Evolutionary conservation across 148 eudicot species (phyloP).

Genomic region (Rhododendron ovatum): DNA sequence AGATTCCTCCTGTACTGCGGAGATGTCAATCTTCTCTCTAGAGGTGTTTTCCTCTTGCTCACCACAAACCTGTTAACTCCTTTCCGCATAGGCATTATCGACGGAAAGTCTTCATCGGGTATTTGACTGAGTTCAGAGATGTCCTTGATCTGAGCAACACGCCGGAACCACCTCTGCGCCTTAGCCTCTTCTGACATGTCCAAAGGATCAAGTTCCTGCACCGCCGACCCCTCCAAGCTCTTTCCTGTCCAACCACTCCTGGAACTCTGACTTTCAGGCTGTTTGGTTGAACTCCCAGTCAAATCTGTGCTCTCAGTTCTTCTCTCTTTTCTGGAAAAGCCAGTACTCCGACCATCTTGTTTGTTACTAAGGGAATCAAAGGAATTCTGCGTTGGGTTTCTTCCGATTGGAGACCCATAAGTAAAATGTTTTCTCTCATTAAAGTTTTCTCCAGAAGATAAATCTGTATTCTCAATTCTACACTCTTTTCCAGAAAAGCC

Average conservation of each 20-base stretch:
- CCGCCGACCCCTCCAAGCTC: conserved; percentile 96
- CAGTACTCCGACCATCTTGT: conserved; percentile 4
- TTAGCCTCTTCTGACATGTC: conserved; percentile 99
- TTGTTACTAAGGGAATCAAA: background rate
- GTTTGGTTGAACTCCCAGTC: background rate
- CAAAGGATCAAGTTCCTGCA: conserved; percentile 72
- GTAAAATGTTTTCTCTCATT: conserved; percentile 6
- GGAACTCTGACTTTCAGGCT: conserved; percentile 21
- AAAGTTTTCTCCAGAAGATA: conserved; percentile 3
- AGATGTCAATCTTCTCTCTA: conserved; percentile 85
- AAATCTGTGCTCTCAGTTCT: conserved; percentile 7
- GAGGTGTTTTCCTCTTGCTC: conserved; percentile 93
- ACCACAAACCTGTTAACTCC: conserved; percentile 98
- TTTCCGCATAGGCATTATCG: conserved; percentile 95
- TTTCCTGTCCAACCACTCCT: conserved; percentile 46
- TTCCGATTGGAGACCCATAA: conserved; percentile 10
- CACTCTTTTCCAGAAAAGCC: background rate
- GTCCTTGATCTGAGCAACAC: conserved; percentile 94
- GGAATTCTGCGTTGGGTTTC: conserved; percentile 6
- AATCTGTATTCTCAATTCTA: background rate
- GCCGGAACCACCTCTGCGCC: conserved; percentile 82
- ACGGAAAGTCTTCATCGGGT: conserved; percentile 95
- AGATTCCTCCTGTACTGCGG: conserved; percentile 68
- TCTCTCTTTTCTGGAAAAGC: conserved; percentile 12
- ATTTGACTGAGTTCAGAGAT: conserved; percentile 89